Percentiles rank a stretch among this genome's conserved stretches.
These are phyloP conservation scores for Boletus insuetus DNA, from an alignment of 768 basidiomycete species.

Conservation along the genomic window DNA sequence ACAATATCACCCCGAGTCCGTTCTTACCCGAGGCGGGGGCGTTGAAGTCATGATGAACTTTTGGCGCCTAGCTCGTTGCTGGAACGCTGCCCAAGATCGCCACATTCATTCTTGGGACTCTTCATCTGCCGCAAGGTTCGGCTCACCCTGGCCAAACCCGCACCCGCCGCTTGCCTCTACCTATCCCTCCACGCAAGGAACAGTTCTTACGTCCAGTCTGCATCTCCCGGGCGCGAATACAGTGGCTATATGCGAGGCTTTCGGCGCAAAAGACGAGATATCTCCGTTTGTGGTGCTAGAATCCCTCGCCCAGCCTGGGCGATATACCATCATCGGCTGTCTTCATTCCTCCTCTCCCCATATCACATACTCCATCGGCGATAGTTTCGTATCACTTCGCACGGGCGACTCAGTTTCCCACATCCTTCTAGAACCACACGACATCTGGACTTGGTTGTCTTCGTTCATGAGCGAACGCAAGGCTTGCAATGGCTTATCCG, in stretches of 20 bases:
- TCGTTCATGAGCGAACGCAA: constrained; percentile 59
- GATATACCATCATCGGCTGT: constrained; percentile 69
- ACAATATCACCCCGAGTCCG: constrained; percentile 87
- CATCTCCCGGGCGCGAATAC: constrained; percentile 42
- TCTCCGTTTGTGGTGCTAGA: constrained; percentile 72
- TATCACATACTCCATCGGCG: constrained; percentile 56
- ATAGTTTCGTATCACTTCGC: constrained; percentile 45
- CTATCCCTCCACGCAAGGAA: constrained; percentile 20
- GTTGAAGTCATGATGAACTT: constrained; percentile 70
- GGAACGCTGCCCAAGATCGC: constrained; percentile 45
- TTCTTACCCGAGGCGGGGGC: constrained; percentile 68
- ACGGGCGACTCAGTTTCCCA: constrained; percentile 33
- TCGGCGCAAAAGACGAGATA: constrained; percentile 56
- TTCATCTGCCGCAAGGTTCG: constrained; percentile 36
- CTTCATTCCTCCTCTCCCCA: constrained; percentile 51
- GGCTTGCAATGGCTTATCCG: constrained; percentile 45
- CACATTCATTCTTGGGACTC: constrained; percentile 41
- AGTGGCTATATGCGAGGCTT: constrained; percentile 54
- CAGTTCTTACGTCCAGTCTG: constrained; percentile 40
- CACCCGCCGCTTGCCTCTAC: constrained; percentile 21
- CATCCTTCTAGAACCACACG: constrained; percentile 46
- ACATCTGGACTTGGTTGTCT: constrained; percentile 75
- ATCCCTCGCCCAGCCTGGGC: constrained; percentile 73
- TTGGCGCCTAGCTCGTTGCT: constrained; percentile 63
- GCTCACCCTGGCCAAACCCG: constrained; percentile 57